These are phyloP conservation scores for Cytidiella melzeri DNA, from an alignment of 768 basidiomycete genomes.

Conservation along the genomic window DNA sequence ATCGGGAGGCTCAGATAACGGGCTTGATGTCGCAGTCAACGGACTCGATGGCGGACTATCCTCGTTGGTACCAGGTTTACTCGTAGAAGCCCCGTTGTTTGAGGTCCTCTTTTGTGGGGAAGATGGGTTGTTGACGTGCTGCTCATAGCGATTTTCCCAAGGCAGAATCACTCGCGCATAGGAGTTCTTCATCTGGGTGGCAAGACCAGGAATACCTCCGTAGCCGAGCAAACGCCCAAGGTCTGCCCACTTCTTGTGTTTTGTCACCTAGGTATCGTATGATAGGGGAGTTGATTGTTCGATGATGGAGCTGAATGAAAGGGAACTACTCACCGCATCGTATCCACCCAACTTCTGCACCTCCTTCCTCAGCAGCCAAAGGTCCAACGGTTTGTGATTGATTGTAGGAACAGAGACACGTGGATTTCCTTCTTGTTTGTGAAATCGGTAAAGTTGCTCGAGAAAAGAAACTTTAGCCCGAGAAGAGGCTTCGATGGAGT, in stretches of 20 bases:
- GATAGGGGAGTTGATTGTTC: slow-evolving; percentile 11
- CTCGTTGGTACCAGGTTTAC: slow-evolving; percentile 30
- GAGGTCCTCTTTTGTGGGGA: slow-evolving; percentile 39
- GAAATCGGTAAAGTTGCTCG: slow-evolving; percentile 94
- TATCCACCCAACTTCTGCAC: slow-evolving; percentile 87
- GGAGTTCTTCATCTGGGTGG: slow-evolving; percentile 83
- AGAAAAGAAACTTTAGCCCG: slow-evolving; percentile 96
- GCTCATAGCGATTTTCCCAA: slow-evolving; percentile 82
- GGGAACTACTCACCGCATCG: slow-evolving; percentile 54
- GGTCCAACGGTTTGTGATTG: slow-evolving; percentile 86
- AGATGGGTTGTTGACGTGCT: slow-evolving; percentile 65
- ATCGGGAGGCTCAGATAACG: slow-evolving; percentile 75
- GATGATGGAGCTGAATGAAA: neutral
- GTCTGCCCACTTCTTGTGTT: slow-evolving; percentile 82
- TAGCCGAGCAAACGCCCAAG: slow-evolving; percentile 81
- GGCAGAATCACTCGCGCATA: slow-evolving; percentile 90
- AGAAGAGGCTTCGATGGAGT: slow-evolving; percentile 95
- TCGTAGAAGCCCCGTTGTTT: slow-evolving; percentile 48
- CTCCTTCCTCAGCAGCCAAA: slow-evolving; percentile 91
- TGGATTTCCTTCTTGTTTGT: slow-evolving; percentile 90
- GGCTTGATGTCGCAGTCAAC: slow-evolving; percentile 70
- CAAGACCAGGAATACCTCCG: slow-evolving; percentile 73
- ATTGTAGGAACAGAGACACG: slow-evolving; percentile 91
- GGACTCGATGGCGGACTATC: slow-evolving; percentile 68
- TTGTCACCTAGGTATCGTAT: slow-evolving; percentile 54